Percentiles rank a stretch among this genome's conserved stretches.
phyloP scores from a whole-genome alignment of 192 early-diverging fungal genomes.

The Umbelopsis sp. region DNA sequence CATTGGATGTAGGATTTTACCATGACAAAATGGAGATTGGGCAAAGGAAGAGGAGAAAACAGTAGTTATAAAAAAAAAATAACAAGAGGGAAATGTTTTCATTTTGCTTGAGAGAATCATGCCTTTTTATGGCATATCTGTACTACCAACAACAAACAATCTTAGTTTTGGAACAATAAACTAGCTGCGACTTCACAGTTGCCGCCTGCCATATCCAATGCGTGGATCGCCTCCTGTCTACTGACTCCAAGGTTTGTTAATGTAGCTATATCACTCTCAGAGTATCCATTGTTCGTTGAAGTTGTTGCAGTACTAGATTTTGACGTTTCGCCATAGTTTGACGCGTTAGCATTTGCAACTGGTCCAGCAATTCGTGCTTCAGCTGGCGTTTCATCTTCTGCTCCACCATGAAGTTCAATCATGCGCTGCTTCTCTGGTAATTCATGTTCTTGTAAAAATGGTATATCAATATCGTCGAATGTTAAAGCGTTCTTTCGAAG shows the following conservation, averaged over 20 bases:
- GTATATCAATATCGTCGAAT: conserved; percentile 78
- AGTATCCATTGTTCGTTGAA: conserved; percentile 26
- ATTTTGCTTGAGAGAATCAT: background rate
- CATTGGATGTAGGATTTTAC: background rate
- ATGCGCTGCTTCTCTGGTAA: conserved; percentile 68
- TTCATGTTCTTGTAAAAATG: conserved; percentile 91
- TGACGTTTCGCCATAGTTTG: conserved; percentile 19
- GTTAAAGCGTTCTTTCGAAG: conserved; percentile 78
- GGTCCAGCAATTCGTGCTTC: conserved; percentile 37
- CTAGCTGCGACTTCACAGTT: conserved; percentile 87
- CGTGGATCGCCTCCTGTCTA: conserved; percentile 76
- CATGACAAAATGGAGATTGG: conserved; percentile 9
- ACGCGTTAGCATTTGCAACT: conserved; percentile 30
- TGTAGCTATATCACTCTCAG: conserved; percentile 71
- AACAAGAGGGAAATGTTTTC: conserved; percentile 11
- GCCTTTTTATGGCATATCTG: conserved; percentile 19
- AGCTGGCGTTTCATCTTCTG: conserved; percentile 41
- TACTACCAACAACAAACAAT: conserved; percentile 27
- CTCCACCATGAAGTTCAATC: conserved; percentile 44
- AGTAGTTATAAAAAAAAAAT: background rate
- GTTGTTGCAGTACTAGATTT: background rate
- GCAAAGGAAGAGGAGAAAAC: background rate
- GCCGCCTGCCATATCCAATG: conserved; percentile 78
- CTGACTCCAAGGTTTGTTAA: conserved; percentile 79
- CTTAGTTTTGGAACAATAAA: conserved; percentile 68